A percentile compares a stretch with the other conserved stretches of the same genome.
Evolutionary conservation across 2,329 filamentous ascomycete species (phyloP).

Genomic region (Paecilomyces dactylethromorphus): DNA sequence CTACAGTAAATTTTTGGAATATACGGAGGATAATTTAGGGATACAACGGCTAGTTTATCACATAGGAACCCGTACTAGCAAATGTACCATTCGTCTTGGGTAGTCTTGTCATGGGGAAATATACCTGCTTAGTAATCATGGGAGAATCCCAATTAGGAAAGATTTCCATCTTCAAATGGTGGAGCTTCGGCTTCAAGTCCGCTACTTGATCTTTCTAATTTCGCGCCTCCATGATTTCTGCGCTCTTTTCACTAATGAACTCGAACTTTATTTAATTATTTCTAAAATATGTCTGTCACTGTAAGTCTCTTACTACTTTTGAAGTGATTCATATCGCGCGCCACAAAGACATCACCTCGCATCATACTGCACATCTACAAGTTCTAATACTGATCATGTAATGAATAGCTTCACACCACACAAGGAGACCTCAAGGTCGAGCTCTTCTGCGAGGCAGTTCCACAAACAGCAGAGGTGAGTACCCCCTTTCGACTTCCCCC

Average conservation of each 20-base stretch:
- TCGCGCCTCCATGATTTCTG: not conserved
- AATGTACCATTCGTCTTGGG: too few relatives aligned
- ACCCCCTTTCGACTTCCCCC: not conserved
- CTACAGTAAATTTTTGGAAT: too few relatives aligned
- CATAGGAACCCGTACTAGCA: too few relatives aligned
- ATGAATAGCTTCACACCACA: constrained; percentile 66
- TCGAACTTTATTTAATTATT: not conserved
- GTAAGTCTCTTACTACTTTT: not conserved
- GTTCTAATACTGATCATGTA: not conserved
- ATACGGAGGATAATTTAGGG: too few relatives aligned
- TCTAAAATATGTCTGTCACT: constrained; percentile 3
- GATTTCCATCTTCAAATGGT: not conserved
- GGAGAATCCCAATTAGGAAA: not conserved
- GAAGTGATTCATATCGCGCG: not conserved
- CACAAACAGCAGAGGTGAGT: constrained; percentile 77
- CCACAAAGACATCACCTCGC: not conserved
- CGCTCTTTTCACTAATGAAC: not conserved
- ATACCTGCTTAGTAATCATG: not conserved
- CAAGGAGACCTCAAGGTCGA: constrained; percentile 90
- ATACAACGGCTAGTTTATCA: too few relatives aligned
- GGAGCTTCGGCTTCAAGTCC: not conserved
- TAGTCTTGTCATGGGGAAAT: not conserved
- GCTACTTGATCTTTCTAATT: not conserved
- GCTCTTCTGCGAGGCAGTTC: constrained; percentile 90
- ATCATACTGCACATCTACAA: not conserved